Conservation (phyloP, 2,329 filamentous ascomycete genomes). For the Pyrenochaeta sp. region DNA sequence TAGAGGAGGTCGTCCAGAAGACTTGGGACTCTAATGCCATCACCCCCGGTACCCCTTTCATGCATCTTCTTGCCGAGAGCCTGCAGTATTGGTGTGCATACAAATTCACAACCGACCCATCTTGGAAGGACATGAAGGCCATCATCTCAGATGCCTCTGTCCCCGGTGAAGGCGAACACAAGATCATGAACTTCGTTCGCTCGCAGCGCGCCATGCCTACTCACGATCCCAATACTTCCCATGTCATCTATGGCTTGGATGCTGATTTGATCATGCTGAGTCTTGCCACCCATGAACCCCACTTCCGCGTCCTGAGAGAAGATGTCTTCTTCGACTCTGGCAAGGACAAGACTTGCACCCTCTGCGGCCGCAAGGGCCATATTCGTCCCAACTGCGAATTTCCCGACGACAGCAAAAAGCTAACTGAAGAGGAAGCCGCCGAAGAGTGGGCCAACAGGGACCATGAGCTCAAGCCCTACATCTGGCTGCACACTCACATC, state of each 20-base stretch:
- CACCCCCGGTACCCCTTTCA: constrained; percentile 96
- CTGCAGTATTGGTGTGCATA: constrained; percentile 97
- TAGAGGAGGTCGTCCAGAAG: constrained; percentile 76
- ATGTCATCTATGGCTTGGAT: constrained; percentile 98
- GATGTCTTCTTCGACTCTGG: constrained; percentile 94
- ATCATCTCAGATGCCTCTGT: constrained; percentile 99
- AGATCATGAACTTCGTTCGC: constrained; percentile 98
- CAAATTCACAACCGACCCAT: constrained; percentile 95
- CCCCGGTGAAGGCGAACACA: constrained; percentile 97
- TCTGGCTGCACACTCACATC: constrained; percentile 94
- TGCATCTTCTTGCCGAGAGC: constrained; percentile 91
- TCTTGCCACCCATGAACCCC: constrained; percentile 93
- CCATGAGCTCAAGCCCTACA: constrained; percentile 82
- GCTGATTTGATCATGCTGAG: constrained; percentile 99
- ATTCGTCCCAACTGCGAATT: constrained; percentile 78
- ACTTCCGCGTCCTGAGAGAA: constrained; percentile 94
- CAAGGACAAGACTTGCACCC: constrained; percentile 81
- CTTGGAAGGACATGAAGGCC: constrained; percentile 90
- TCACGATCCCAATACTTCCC: constrained; percentile 94
- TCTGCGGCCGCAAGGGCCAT: constrained; percentile 93
- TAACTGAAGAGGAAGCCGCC: constrained; percentile 79
- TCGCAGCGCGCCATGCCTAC: constrained; percentile 90
- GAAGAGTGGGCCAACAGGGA: constrained; percentile 46
- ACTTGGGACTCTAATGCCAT: constrained; percentile 91
- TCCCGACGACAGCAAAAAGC: constrained; percentile 64